Evolutionary conservation across 495 filamentous ascomycete species (phyloP), one percentile per base, ranked within the genome.

Genomic region (Aspergillus wentii): DNA sequence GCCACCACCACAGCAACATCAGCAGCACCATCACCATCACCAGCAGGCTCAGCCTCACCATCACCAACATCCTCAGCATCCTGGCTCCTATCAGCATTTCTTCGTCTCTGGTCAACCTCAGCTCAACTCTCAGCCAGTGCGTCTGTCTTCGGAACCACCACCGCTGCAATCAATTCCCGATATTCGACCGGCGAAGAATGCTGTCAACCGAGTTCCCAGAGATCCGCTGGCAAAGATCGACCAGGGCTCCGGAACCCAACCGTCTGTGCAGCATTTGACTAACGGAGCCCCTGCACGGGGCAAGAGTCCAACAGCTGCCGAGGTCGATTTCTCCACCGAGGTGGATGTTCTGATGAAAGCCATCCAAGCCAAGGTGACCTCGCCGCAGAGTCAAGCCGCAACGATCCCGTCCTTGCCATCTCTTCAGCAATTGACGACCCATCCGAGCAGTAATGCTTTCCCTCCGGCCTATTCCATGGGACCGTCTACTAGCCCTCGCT

Each of bases 281-380:
- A 46, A 41, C 19, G 31, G 33, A 15, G 34, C 22, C 16, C 19
- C 38, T 1, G 13, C 48, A 4, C 38, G 34, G 10, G 36, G 40
- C 20, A 57, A 54, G 43, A 54, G 46, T 31, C 31, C 39, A 6
- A 38, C 35, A 2, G 34, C 47, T 2, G 30, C 39, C 17, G 73
- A 81, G 14, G 52, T 78, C 30, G 68, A 78, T 30, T 92, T 90
- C 61, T 76, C 78, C 20, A 97, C 88, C 1, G 78, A 85, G 34
- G 80, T 97, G 30, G 91, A 97, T 56, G 79, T 79, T n/a, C 61
- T 97, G 26, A 92, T 95, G 87, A 90, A 86, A 59, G 76, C 85
- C 5, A 94, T 97, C 29, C 89, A 97, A 56, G 68, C 83, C 17
- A 87, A 86, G 22, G 51, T 46, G n/a, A 35, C 20, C 45, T 48